Conservation (phyloP, 768 basidiomycete genomes). For the Russula sp. region DNA sequence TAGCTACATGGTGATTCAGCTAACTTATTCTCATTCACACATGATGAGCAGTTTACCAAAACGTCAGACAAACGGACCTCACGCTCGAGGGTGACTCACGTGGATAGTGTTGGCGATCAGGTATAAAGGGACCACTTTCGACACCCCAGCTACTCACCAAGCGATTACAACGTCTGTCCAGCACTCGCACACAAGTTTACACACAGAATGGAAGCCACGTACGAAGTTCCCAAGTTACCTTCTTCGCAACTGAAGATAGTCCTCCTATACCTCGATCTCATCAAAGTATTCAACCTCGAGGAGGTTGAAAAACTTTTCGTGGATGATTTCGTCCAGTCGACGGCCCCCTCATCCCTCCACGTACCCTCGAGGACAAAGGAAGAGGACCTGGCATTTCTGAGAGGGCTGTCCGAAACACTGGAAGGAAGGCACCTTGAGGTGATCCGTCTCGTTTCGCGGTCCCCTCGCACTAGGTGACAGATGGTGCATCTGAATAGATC, state of each 20-base stretch:
- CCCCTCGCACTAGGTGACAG: not conserved
- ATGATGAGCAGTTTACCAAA: not conserved
- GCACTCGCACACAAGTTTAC: not conserved
- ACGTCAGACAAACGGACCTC: not conserved
- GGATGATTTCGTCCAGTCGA: conserved; percentile 14
- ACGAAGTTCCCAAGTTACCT: not conserved
- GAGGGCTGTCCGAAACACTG: not conserved
- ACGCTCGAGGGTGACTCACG: not conserved
- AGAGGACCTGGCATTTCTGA: conserved; percentile 8
- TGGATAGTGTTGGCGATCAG: not conserved
- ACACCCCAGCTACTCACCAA: not conserved
- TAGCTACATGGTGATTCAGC: not conserved
- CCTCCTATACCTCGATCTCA: conserved; percentile 1
- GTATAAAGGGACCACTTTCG: not conserved
- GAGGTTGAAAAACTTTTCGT: not conserved
- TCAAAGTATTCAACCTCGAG: not conserved
- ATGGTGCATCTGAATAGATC: not conserved
- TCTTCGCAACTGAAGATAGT: conserved; percentile 6
- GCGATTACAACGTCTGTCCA: not conserved
- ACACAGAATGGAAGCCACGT: not conserved
- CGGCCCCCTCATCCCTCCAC: not conserved
- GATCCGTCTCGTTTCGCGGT: not conserved
- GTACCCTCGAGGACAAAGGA: not conserved
- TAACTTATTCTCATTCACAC: not conserved
- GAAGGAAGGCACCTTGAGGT: conserved; percentile 4